Percentiles rank a stretch among this genome's conserved stretches.
Conservation (phyloP, 106 monocot genomes). For the Allium fistulosum region DNA sequence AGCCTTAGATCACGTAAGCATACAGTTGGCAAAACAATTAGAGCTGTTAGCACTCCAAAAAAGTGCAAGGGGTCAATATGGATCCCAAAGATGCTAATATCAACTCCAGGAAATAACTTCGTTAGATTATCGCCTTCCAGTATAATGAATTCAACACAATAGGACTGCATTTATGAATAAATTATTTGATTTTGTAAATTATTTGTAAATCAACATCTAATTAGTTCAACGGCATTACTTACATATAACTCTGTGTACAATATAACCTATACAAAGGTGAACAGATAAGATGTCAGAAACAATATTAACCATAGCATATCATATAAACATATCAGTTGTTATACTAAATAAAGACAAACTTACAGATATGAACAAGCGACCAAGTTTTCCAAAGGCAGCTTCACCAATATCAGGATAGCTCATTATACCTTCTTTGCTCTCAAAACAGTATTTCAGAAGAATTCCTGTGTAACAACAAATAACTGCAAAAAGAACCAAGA, state of each 20-base stretch:
- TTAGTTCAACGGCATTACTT: conserved; percentile 34
- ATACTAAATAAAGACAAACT: conserved; percentile 26
- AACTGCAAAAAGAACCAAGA: conserved; percentile 60
- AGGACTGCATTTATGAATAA: conserved; percentile 55
- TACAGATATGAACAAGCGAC: conserved; percentile 81
- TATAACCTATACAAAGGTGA: conserved; percentile 49
- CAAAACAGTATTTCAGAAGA: conserved; percentile 88
- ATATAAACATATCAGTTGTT: not conserved
- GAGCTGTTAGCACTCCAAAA: conserved; percentile 70
- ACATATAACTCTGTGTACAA: conserved; percentile 92
- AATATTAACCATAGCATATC: not conserved
- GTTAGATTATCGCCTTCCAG: conserved; percentile 93
- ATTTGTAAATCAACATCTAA: conserved; percentile 1
- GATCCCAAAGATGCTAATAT: conserved; percentile 32
- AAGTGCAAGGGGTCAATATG: conserved; percentile 63
- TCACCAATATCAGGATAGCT: conserved; percentile 95
- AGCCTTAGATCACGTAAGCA: conserved; percentile 72
- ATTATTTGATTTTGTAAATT: not conserved
- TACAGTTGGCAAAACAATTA: conserved; percentile 83
- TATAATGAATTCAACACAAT: conserved; percentile 94
- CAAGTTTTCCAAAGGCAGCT: conserved; percentile 91
- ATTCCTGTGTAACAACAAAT: conserved; percentile 89
- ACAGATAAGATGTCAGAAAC: not conserved
- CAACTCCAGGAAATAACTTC: conserved; percentile 59
- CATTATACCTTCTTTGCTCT: conserved; percentile 80